Evolutionary conservation across 768 basidiomycete genomes (phyloP).

Genomic region (Boletus subparvulus): DNA sequence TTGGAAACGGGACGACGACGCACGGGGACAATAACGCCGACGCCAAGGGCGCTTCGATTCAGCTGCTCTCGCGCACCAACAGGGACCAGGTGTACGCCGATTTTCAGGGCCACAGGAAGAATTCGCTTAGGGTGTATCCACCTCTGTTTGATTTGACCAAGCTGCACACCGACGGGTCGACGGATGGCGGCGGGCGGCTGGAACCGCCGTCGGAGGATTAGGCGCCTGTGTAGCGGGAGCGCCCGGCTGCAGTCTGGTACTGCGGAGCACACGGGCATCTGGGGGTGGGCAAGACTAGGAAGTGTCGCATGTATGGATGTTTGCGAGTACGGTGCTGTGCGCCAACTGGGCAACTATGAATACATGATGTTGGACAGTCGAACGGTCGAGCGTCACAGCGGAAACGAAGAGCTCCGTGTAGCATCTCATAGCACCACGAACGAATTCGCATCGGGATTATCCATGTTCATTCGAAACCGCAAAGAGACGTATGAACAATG

Average conservation of each 20-base stretch:
- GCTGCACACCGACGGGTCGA: conserved; percentile 22
- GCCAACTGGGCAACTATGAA: no score
- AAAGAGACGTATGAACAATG: not conserved
- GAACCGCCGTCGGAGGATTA: conserved; percentile 5
- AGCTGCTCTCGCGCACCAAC: conserved; percentile 40
- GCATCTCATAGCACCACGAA: no score
- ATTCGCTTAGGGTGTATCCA: conserved; percentile 15
- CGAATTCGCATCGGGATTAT: not conserved
- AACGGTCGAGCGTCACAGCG: no score
- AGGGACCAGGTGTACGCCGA: conserved; percentile 34
- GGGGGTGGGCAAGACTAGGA: no score
- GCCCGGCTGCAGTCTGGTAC: no score
- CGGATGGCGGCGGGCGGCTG: conserved; percentile 19
- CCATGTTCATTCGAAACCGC: not conserved
- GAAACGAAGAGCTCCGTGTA: no score
- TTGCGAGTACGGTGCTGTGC: no score
- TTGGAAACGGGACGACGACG: conserved; percentile 34
- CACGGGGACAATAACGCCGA: conserved; percentile 7
- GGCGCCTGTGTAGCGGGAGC: no score
- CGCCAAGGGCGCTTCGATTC: conserved; percentile 37
- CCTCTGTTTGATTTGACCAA: conserved; percentile 25
- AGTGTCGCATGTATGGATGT: no score
- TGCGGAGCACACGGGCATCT: no score
- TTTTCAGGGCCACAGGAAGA: conserved; percentile 18
- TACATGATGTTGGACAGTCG: no score